Evolutionary conservation across 208 protist genomes (phyloP), one percentile per base, ranked within the genome.

Genomic region (Leptomonas pyrrhocoris): DNA sequence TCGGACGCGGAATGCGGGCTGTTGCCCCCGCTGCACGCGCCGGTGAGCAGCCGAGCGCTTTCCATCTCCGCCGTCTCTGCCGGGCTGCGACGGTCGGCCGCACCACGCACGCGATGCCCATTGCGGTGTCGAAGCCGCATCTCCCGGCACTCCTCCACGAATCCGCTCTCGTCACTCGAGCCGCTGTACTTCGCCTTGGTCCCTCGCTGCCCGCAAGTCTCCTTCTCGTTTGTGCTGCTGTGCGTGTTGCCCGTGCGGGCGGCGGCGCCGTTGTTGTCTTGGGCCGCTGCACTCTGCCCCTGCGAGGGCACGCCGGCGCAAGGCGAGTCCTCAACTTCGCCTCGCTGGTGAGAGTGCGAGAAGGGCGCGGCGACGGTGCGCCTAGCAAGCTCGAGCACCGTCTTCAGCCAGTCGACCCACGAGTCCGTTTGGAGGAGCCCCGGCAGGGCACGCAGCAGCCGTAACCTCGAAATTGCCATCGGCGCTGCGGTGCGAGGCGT

Each of bases 301-400:
- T 27, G 36, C 0, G 58, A n/a, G 2, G 43, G 13, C 8, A 30
- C 25, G 25, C 11, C 23, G 4, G 42, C 40, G 23, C 38, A 11
- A 3, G 8, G 2, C 2, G 16, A 34, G 38, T 34, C 43, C 27
- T 21, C 43, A 27, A 67, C 34, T 2, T 48, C 61, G 23, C 4
- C 23, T n/a, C 21, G 28, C 15, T 27, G 61, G 11, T 46, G n/a
- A 43, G 65, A 45, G 45, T 51, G 71, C 9, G 65, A 48, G 30
- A 77, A 77, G 12, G 71, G 71, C 4, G 71, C 71, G 8, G 57
- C 63, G 42, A 70, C 51, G n/a, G 63, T 53, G 7, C 60, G 61
- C 16, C 48, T 36, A 2, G 63, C 63, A 11, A 77, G 43, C n/a
- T 16, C 12, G 7, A 65, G 23, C 31, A 69, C 34, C 21, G 27